Base-by-base conservation (phyloP, 805 yeast genomes). In the Maudiozyma saulgeensis region DNA sequence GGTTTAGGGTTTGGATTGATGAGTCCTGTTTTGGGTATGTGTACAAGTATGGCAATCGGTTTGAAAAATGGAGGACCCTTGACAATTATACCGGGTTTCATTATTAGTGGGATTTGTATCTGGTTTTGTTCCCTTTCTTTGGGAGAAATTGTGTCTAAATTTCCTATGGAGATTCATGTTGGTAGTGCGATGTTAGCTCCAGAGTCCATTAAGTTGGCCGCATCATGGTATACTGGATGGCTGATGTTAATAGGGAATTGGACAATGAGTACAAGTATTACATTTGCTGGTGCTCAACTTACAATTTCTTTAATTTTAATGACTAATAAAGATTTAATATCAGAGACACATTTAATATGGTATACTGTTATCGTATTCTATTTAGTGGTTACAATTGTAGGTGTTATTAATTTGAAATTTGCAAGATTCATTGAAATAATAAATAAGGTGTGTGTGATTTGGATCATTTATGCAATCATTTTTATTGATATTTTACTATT, bases 181-280 rank as follows among this genome's bases (percentile, higher is more conserved):
- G 84, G 83, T 65, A 81, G 87, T 56, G 86, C 87, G 8, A 77
- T 85, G 51, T 66, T 85, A 41, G 81, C 88, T 16, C 76, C 76
- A 48, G 78, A 77, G 13, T 71, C 70, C 43, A 77, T 79, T 51
- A 75, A 84, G n/a, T 64, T 75, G 38, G 61, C 78, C 5, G 71
- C 81, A 45, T 80, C 88, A 2, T 85, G 91, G 91, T 79, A 77
- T 58, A 82, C 87, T 0, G 93, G 93, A 0, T 85, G 90, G 85
- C 76, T 80, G 52, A 67, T 84, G 47, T 68, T 84, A 18, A 71
- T 85, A 25, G 93, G 93, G 0, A 84, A 83, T 60, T 81, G 88
- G 87, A 76, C 87, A 2, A 84, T 82, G 77, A 79, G 85, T 50
- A 79, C 83, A 4, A 79, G 87, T 51, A 81, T 83, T 47, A 74